These are phyloP conservation scores for Stephanodiscus minutulus DNA, from an alignment of 108 stramenopile genomes.

Conservation along the genomic window DNA sequence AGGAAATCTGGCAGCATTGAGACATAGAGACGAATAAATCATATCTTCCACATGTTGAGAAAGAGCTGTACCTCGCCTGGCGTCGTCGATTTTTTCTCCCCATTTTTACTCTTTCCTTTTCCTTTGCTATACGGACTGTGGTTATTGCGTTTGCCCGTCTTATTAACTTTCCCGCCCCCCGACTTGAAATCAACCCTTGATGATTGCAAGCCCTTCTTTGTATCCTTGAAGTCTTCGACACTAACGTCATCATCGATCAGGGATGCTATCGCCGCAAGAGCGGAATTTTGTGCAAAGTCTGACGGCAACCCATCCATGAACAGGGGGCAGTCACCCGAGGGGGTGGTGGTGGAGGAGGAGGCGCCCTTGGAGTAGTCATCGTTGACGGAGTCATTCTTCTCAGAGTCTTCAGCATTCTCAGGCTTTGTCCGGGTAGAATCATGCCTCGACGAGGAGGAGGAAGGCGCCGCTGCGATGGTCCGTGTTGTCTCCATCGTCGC, in stretches of 20 bases:
- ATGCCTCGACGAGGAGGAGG: background rate
- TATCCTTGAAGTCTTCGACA: constrained; percentile 10
- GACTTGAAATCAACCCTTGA: constrained; percentile 5
- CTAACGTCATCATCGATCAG: constrained; percentile 57
- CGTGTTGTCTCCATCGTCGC: background rate
- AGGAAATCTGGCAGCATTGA: background rate
- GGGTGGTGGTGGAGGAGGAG: background rate
- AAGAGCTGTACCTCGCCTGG: constrained; percentile 81
- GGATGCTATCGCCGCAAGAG: constrained; percentile 73
- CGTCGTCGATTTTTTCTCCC: constrained; percentile 29
- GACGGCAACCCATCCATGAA: constrained; percentile 74
- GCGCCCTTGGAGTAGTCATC: constrained; percentile 5
- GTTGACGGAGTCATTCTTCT: background rate
- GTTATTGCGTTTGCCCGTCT: background rate
- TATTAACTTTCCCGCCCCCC: constrained; percentile 32
- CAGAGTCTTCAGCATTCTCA: background rate
- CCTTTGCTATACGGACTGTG: constrained; percentile 33
- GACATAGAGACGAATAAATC: constrained; percentile 5
- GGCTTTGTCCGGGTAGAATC: background rate
- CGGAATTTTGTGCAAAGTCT: constrained; percentile 64
- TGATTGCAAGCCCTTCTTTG: constrained; percentile 1
- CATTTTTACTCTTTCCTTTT: constrained; percentile 9
- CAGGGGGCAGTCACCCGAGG: constrained; percentile 52
- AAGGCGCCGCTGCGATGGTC: background rate
- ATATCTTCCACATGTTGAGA: constrained; percentile 82